phyloP scores from a whole-genome alignment of 108 stramenopile species.

The Epithemia pelagica region DNA sequence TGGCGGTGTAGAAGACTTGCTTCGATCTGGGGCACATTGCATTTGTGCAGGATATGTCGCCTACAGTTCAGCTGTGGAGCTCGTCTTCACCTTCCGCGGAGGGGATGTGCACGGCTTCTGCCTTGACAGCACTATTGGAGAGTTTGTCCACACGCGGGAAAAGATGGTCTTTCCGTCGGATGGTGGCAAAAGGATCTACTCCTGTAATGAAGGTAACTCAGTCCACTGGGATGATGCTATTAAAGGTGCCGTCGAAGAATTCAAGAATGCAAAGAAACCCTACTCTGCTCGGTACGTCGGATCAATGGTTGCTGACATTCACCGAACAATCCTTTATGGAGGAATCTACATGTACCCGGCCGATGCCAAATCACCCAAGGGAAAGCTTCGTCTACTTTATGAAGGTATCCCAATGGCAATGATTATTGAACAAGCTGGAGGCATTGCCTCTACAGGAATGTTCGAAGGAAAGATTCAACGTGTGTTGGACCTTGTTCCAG shows the following conservation, averaged over 20 bases:
- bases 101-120: constrained; percentile 93
- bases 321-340: constrained; percentile 98
- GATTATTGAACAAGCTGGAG: constrained; percentile 97
- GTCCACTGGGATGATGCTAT: constrained; percentile 91
- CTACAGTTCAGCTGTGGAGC: constrained; percentile 83
- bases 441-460: constrained; percentile 92
- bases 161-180: constrained; percentile 87
- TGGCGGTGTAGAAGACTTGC: constrained; percentile 84
- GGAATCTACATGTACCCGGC: constrained; percentile 99
- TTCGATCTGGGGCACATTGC: constrained; percentile 89
- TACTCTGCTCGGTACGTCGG: constrained; percentile 96
- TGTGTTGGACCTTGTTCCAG: constrained; percentile 89
- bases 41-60: constrained; percentile 94
- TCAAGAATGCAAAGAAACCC: constrained; percentile 80
- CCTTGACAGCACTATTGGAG: constrained; percentile 96
- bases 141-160: constrained; percentile 93
- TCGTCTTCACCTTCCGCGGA: constrained; percentile 91
- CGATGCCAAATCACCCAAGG: constrained; percentile 87
- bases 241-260: constrained; percentile 78
- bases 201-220: constrained; percentile 96
- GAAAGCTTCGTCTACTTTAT: constrained; percentile 96
- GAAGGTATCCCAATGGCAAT: constrained; percentile 99
- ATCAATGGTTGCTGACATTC: constrained; percentile 99
- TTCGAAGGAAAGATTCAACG: constrained; percentile 86
- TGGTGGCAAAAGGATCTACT: constrained; percentile 94